Evolutionary conservation across 2,329 filamentous ascomycete species (phyloP), one percentile per base, ranked within the genome.

Genomic region (Fragosphaeria purpurea): DNA sequence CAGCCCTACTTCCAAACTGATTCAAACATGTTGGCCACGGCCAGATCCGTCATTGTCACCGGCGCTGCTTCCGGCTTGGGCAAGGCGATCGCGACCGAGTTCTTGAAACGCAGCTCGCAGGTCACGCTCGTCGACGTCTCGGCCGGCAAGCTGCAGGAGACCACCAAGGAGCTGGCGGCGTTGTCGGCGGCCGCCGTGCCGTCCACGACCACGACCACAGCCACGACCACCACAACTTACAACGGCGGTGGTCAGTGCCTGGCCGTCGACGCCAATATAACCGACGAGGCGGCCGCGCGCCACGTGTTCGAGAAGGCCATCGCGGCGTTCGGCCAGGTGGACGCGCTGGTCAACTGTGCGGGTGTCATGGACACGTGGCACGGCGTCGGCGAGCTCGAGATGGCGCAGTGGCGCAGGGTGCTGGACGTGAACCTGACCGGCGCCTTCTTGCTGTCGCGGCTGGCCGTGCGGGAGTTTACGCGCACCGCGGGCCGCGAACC

Each of bases 301-400:
- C 33, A 47, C 7, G 60, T 68, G 38, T 55, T 68, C 41, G 56
- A 53, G 34, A 55, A 53, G 22, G 55, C 62, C 55, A 57, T 67
- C 60, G 50, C 59, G 43, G 56, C 58, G 41, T 63, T 63, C 46
- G 62, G 61, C 46, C 56, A 60, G 34, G 50, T 79, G 13, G 78
- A 83, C 61, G 65, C 80, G n/a, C 65, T 82, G 5, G 62, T 81
- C 58, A 80, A 80, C 63, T 77, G 76, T 53, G 77, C 77, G 8
- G 79, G 73, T 30, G 67, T 81, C 50, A 75, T 78, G 66, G 79
- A 82, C 58, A 65, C 63, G 33, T 78, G 81, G 56, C 71, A 76
- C 42, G 71, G 75, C 0, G 73, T 73, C 0, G 77, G 72, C 12
- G 66, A 67, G 7, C 61, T 72, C 47, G 66, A 72, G 22, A 65